Evolutionary conservation across 306 rosid genomes (phyloP).

Genomic region (Rubus idaeus): DNA sequence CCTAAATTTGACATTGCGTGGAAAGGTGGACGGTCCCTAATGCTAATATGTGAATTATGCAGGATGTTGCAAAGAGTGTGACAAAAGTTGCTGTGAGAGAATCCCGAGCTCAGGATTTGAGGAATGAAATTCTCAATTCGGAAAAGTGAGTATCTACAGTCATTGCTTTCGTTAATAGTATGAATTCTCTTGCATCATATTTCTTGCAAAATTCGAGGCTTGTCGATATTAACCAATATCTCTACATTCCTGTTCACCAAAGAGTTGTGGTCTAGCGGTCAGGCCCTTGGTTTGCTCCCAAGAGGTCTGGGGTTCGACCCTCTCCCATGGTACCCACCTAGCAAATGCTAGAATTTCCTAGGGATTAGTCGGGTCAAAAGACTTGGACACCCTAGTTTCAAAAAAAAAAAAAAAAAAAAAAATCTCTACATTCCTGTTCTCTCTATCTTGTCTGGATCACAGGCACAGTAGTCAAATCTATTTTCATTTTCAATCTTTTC

Average conservation of each 20-base stretch:
- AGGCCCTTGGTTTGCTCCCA: no score
- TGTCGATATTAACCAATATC: not conserved
- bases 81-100: conserved; percentile 85
- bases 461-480: not conserved
- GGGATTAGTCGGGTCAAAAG: no score
- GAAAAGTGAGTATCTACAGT: conserved; percentile 64
- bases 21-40: conserved; percentile 6
- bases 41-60: conserved; percentile 24
- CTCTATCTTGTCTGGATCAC: not conserved
- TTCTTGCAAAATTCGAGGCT: not conserved
- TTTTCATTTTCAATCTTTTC: not conserved
- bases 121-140: conserved; percentile 91
- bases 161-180: not conserved
- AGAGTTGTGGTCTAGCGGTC: no score
- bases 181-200: not conserved
- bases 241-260: not conserved
- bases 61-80: conserved; percentile 89
- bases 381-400: no score
- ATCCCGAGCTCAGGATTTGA: conserved; percentile 85
- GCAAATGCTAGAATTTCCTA: no score
- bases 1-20: not conserved
- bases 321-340: no score
- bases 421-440: not conserved
- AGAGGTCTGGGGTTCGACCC: no score
- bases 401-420: no score